A percentile compares a stretch with the other conserved stretches of the same genome.
Evolutionary conservation across 805 yeast species (phyloP).

Genomic region (Lipomyces anomalus): DNA sequence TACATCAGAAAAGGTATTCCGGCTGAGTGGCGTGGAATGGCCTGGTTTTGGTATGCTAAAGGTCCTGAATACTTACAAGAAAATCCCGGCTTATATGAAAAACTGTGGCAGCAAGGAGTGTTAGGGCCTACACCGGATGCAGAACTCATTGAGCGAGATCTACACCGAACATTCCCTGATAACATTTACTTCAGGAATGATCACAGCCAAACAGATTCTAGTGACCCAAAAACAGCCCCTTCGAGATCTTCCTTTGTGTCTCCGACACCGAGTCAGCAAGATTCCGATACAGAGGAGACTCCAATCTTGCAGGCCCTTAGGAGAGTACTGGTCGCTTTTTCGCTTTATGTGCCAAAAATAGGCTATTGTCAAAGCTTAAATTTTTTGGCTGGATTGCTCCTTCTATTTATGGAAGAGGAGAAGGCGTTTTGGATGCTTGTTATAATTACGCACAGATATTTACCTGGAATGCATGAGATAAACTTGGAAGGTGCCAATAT

Average conservation of each 20-base stretch:
- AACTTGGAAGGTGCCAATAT: conserved; percentile 90
- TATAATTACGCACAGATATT: conserved; percentile 72
- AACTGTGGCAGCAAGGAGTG: conserved; percentile 54
- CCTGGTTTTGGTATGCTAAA: conserved; percentile 92
- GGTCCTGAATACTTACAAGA: conserved; percentile 55
- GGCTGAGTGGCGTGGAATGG: conserved; percentile 94
- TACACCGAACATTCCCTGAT: conserved; percentile 93
- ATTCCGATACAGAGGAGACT: conserved; percentile 43
- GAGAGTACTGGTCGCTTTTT: conserved; percentile 75
- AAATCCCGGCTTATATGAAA: conserved; percentile 68
- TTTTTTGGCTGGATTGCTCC: conserved; percentile 79
- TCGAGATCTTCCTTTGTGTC: conserved; percentile 6
- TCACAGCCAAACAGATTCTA: conserved; percentile 30
- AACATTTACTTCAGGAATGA: conserved; percentile 62
- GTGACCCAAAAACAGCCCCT: conserved; percentile 5
- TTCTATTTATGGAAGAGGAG: conserved; percentile 85
- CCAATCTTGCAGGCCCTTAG: conserved; percentile 65
- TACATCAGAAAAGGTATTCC: conserved; percentile 90
- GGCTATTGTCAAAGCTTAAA: conserved; percentile 96
- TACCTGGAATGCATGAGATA: conserved; percentile 88
- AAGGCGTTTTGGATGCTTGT: conserved; percentile 93
- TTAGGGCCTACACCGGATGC: conserved; percentile 62
- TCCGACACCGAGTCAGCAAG: conserved; percentile 3
- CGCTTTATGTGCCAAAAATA: conserved; percentile 77
- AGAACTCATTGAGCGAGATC: conserved; percentile 89